Conservation (phyloP, 306 rosid species). For the Gastrolobium bilobum region DNA sequence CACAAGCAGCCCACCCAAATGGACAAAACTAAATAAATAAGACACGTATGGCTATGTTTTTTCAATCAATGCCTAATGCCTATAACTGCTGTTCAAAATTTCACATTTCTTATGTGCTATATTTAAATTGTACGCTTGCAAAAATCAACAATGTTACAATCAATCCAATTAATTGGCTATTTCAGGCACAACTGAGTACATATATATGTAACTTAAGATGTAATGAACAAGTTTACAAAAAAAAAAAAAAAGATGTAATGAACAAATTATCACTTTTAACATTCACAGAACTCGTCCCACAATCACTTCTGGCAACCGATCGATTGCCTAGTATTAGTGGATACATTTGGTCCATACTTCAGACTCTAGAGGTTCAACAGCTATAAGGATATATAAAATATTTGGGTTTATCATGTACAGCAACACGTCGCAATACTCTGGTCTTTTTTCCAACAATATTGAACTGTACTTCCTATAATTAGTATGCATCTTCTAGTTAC, state of each 20-base stretch:
- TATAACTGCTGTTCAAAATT: background rate
- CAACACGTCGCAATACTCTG: slow-evolving; percentile 44
- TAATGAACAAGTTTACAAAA: no score
- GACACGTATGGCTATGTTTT: background rate
- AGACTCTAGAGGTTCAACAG: slow-evolving; percentile 26
- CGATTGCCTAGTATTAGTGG: slow-evolving; percentile 33
- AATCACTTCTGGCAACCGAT: slow-evolving; percentile 17
- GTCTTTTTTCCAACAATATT: slow-evolving; percentile 38
- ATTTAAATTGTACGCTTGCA: background rate
- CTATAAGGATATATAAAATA: slow-evolving; percentile 36
- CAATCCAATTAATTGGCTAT: background rate
- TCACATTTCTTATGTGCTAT: background rate
- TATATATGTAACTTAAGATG: no score
- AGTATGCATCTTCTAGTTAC: slow-evolving; percentile 57
- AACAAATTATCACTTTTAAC: slow-evolving; percentile 40
- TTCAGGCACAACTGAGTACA: background rate
- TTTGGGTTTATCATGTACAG: slow-evolving; percentile 56
- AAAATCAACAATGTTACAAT: background rate
- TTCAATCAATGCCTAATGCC: background rate
- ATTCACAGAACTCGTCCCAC: slow-evolving; percentile 43
- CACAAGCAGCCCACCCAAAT: background rate
- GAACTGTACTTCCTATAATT: slow-evolving; percentile 55
- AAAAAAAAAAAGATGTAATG: slow-evolving; percentile 24
- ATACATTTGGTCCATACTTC: slow-evolving; percentile 23
- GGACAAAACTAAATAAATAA: background rate